These are phyloP conservation scores for Cystodermella granulosa DNA, from an alignment of 1,284 basidiomycete genomes.

Conservation along the genomic window DNA sequence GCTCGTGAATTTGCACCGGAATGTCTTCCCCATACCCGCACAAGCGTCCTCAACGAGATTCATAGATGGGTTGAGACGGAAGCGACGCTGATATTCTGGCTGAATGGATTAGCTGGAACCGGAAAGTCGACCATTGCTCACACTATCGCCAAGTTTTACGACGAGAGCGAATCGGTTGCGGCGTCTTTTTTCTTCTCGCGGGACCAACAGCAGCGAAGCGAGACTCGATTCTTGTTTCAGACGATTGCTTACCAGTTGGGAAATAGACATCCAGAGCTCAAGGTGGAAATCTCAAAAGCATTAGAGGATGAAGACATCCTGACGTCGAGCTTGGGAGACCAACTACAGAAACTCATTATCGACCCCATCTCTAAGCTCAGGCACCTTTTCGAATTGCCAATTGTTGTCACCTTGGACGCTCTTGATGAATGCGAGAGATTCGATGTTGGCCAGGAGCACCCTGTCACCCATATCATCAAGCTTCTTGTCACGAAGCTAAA, in stretches of 20 bases:
- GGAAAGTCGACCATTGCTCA: slow-evolving; percentile 1
- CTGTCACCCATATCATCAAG: too few relatives aligned
- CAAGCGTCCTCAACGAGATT: neutral
- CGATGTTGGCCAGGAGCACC: neutral
- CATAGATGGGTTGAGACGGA: neutral
- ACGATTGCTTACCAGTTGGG: neutral
- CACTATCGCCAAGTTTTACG: neutral
- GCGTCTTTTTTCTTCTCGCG: neutral
- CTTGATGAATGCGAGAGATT: neutral
- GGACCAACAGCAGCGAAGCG: neutral
- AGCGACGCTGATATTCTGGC: neutral
- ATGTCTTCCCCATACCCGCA: neutral
- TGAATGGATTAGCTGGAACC: neutral
- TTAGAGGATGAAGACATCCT: neutral
- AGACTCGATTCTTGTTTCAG: neutral
- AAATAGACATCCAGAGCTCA: neutral
- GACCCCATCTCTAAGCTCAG: neutral
- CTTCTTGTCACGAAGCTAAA: neutral
- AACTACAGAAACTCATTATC: neutral
- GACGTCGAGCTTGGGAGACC: neutral
- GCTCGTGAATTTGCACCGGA: neutral
- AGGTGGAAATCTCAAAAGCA: neutral
- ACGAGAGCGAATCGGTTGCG: neutral
- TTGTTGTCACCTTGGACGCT: neutral
- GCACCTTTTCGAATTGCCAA: neutral